phyloP scores from a whole-genome alignment of 208 protist species.

The Kentomonas sorsogonicus region DNA sequence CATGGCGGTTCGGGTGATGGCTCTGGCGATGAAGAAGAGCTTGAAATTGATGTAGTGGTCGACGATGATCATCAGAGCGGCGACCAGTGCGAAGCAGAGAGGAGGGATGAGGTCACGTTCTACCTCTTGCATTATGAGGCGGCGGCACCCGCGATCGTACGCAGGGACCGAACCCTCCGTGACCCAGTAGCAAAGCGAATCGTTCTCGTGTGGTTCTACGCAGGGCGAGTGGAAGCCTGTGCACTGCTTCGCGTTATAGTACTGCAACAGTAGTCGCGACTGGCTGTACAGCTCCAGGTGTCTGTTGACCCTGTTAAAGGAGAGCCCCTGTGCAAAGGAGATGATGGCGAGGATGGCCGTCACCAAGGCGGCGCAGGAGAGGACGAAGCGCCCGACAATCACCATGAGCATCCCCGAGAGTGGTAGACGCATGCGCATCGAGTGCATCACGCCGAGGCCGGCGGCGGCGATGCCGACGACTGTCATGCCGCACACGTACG shows the following conservation, averaged over 20 bases:
- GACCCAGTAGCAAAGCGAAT: not conserved
- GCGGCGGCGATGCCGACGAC: slow-evolving; percentile 23
- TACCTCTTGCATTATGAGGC: too few species aligned
- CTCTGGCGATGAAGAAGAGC: slow-evolving; percentile 10
- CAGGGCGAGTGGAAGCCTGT: slow-evolving; percentile 33
- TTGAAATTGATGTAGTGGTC: slow-evolving; percentile 15
- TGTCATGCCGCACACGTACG: slow-evolving; percentile 23
- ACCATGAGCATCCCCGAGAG: slow-evolving; percentile 13
- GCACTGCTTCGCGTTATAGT: slow-evolving; percentile 27
- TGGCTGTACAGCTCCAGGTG: too few species aligned
- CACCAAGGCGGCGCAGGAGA: slow-evolving; percentile 15
- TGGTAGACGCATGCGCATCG: slow-evolving; percentile 49
- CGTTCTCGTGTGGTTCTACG: not conserved
- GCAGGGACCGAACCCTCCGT: too few species aligned
- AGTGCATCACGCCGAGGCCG: slow-evolving; percentile 34
- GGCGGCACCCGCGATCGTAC: too few species aligned
- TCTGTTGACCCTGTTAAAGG: not conserved
- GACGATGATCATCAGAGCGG: too few species aligned
- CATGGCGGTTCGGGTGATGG: too few species aligned
- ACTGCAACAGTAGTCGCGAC: slow-evolving; percentile 18
- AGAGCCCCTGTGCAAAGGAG: slow-evolving; percentile 8
- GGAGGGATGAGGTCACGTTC: too few species aligned
- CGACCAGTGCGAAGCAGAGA: too few species aligned
- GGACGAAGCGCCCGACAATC: slow-evolving; percentile 15
- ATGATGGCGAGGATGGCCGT: slow-evolving; percentile 35